Evolutionary conservation across 202 grass and related monocot species (phyloP).

Genomic region (Carex arenaria): DNA sequence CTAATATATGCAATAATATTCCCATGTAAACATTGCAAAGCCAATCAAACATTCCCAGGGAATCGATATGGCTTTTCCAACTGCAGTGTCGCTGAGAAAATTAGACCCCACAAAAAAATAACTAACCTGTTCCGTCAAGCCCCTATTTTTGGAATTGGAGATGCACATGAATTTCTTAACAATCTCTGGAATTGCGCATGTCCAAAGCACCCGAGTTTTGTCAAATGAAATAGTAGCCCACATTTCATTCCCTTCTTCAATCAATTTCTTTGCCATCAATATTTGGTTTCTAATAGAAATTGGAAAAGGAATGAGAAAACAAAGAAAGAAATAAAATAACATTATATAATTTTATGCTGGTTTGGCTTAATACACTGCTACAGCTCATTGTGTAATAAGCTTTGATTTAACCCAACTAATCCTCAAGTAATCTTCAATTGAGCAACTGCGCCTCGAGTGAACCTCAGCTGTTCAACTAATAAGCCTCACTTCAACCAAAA

Average conservation of each 20-base stretch:
- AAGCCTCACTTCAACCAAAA: background rate
- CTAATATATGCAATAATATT: background rate
- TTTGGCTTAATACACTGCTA: background rate
- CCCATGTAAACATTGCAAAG: background rate
- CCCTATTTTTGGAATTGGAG: conserved; percentile 45
- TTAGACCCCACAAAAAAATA: background rate
- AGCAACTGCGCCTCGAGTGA: background rate
- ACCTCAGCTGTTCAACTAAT: background rate
- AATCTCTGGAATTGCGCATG: conserved; percentile 59
- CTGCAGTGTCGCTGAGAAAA: background rate
- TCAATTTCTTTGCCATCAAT: conserved; percentile 66
- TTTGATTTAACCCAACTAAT: conserved; percentile 1
- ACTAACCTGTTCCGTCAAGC: conserved; percentile 68
- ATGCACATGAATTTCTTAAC: conserved; percentile 63
- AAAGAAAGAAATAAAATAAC: conserved; percentile 1
- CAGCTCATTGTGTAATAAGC: background rate
- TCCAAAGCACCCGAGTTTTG: conserved; percentile 74
- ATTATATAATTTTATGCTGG: background rate
- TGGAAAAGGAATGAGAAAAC: conserved; percentile 19
- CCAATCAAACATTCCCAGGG: background rate
- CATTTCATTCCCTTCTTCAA: conserved; percentile 55
- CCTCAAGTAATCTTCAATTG: background rate
- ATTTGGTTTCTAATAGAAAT: conserved; percentile 71
- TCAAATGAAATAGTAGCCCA: conserved; percentile 73
- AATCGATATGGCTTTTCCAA: background rate